phyloP scores from a whole-genome alignment of 1,284 basidiomycete genomes.

The Ceratobasidium sp. region DNA sequence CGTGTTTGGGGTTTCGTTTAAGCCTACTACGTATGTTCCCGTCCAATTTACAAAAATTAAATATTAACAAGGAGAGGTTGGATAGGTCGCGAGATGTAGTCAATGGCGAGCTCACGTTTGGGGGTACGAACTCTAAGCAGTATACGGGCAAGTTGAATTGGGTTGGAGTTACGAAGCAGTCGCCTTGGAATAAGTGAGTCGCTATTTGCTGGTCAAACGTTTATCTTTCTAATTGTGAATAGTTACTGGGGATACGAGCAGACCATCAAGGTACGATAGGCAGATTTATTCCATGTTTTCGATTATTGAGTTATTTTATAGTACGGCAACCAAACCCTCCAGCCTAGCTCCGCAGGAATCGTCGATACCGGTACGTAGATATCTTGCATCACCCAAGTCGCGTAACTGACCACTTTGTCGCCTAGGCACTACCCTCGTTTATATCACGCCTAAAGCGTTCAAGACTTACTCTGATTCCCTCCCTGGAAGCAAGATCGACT shows the following conservation, averaged over 20 bases:
- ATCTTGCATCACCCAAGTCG: background rate
- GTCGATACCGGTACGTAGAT: slow-evolving; percentile 33
- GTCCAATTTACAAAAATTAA: no score
- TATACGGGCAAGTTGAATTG: slow-evolving; percentile 41
- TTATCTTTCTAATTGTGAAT: background rate
- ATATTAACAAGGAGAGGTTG: no score
- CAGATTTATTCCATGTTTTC: background rate
- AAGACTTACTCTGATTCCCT: slow-evolving; percentile 38
- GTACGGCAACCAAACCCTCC: slow-evolving; percentile 39
- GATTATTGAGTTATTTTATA: background rate
- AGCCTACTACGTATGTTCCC: slow-evolving; percentile 21
- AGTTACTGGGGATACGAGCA: slow-evolving; percentile 43
- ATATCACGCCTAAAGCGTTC: slow-evolving; percentile 43
- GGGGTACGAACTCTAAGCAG: slow-evolving; percentile 16
- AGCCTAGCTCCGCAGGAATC: slow-evolving; percentile 21
- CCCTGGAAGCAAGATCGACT: slow-evolving; percentile 37
- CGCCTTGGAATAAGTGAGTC: slow-evolving; percentile 30
- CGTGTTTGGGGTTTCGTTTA: slow-evolving; percentile 34
- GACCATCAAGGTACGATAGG: slow-evolving; percentile 26
- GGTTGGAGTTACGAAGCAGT: slow-evolving; percentile 33
- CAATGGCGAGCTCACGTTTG: slow-evolving; percentile 26
- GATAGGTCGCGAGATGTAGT: background rate
- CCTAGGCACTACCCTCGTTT: slow-evolving; percentile 31
- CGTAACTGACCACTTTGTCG: background rate
- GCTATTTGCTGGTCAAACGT: background rate